Conservation (phyloP, 352 stramenopile genomes). For the Phytophthora palmivora region DNA sequence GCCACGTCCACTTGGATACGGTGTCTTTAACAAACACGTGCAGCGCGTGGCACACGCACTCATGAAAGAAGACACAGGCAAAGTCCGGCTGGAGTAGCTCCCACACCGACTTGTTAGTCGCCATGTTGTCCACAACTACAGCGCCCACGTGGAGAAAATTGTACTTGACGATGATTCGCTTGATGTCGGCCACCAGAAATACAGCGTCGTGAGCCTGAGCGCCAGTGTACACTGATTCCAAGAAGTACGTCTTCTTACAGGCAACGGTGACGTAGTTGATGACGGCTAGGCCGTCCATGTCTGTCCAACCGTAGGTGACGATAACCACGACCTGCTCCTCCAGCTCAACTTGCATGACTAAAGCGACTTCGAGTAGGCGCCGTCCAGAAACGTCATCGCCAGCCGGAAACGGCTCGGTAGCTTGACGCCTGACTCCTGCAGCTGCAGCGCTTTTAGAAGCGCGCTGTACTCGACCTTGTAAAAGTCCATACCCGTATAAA, state of each 20-base stretch:
- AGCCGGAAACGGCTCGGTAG: neutral
- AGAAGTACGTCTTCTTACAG: neutral
- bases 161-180: neutral
- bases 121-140: neutral
- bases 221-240: neutral
- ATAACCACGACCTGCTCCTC: neutral
- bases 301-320: neutral
- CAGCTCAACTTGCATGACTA: neutral
- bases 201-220: neutral
- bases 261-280: neutral
- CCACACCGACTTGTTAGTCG: conserved; percentile 1
- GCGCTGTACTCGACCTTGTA: neutral
- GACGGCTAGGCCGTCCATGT: neutral
- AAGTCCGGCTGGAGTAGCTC: neutral
- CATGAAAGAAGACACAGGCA: conserved; percentile 2
- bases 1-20: neutral
- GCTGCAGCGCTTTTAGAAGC: neutral
- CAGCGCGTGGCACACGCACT: neutral
- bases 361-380: neutral
- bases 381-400: neutral
- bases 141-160: neutral
- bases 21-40: conserved; percentile 3
- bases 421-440: neutral
- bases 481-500: neutral
- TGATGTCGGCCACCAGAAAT: neutral